These are phyloP conservation scores for Irpex lacteus DNA, from an alignment of 1,284 basidiomycete genomes.

Conservation along the genomic window DNA sequence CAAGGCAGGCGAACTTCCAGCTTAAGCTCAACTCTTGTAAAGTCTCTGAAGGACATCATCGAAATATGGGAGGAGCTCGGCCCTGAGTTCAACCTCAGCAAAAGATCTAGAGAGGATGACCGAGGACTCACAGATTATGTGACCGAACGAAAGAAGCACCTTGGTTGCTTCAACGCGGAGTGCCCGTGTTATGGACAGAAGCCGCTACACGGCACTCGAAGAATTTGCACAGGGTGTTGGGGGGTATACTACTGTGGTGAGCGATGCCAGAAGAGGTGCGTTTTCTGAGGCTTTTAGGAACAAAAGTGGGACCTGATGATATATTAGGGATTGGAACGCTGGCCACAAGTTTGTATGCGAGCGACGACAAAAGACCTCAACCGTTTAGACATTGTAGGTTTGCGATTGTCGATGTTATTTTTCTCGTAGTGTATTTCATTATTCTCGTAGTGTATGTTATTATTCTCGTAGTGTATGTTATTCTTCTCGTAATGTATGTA, in stretches of 20 bases:
- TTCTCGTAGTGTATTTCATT: too few species aligned
- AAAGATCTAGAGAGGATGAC: neutral
- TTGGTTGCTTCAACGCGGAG: neutral
- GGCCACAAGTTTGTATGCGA: neutral
- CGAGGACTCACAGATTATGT: too few species aligned
- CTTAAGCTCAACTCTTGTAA: too few species aligned
- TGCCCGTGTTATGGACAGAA: neutral
- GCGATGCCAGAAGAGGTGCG: neutral
- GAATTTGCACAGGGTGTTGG: neutral
- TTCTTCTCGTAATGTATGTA: too few species aligned
- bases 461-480: too few species aligned
- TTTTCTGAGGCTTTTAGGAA: neutral
- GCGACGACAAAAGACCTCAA: too few species aligned
- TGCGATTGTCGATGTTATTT: too few species aligned
- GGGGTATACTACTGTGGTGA: neutral
- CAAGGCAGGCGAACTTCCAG: too few species aligned
- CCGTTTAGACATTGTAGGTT: too few species aligned
- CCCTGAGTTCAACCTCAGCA: neutral
- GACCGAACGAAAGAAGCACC: neutral
- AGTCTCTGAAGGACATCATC: neutral
- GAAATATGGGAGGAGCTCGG: neutral
- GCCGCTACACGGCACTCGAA: neutral
- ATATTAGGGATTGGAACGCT: neutral
- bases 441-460: too few species aligned
- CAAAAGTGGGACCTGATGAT: neutral